These are phyloP conservation scores for Globisporangium lucens DNA, from an alignment of 352 stramenopile species.

Conservation along the genomic window DNA sequence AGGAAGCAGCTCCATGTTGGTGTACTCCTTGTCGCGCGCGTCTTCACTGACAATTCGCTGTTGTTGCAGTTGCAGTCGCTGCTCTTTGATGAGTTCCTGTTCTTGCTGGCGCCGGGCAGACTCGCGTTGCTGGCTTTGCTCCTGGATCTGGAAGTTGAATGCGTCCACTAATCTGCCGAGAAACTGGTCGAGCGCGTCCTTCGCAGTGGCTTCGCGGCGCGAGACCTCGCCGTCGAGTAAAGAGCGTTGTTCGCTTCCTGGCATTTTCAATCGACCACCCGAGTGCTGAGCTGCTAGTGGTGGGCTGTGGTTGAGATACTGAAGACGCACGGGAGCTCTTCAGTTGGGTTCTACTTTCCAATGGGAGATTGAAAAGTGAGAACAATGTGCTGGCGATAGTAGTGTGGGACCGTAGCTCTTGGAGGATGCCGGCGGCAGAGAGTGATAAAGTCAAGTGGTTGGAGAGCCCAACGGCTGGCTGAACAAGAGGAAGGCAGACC, in stretches of 20 bases:
- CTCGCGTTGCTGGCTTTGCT: not conserved
- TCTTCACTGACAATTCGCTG: not conserved
- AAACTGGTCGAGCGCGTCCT: constrained; percentile 26
- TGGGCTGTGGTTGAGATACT: not conserved
- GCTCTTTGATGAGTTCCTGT: not conserved
- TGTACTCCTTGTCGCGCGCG: not conserved
- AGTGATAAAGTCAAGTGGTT: not conserved
- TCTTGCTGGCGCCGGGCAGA: not conserved
- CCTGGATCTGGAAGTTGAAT: constrained; percentile 33
- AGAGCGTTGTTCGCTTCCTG: constrained; percentile 30
- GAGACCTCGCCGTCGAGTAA: constrained; percentile 32
- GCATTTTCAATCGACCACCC: constrained; percentile 11
- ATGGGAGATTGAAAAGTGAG: constrained; percentile 1
- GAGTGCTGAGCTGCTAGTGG: not conserved
- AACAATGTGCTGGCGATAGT: not conserved
- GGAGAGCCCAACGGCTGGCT: not conserved
- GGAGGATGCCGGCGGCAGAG: not conserved
- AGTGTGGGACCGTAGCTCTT: not conserved
- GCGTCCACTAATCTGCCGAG: constrained; percentile 39
- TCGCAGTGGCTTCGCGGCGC: constrained; percentile 21
- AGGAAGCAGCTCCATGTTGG: not conserved
- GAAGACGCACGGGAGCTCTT: not conserved
- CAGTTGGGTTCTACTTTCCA: not conserved
- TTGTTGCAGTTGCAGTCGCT: not conserved
- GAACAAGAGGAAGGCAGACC: not conserved